Evolutionary conservation across 2,329 filamentous ascomycete species (phyloP).

Genomic region (Xylariales sp.): DNA sequence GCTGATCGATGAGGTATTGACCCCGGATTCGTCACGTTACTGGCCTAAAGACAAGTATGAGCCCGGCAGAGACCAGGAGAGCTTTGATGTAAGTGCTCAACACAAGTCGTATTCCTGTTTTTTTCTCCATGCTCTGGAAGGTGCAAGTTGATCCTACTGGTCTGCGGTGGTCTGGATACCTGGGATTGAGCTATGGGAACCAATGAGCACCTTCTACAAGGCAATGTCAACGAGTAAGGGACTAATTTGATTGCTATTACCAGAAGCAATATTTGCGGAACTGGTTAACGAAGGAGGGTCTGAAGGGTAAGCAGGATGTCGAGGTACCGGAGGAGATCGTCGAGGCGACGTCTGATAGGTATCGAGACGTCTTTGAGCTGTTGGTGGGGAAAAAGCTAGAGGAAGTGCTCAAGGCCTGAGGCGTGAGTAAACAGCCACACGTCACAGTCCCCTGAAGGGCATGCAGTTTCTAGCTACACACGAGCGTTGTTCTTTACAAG

Average conservation of each 20-base stretch:
- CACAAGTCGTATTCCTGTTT: background rate
- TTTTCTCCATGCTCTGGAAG: background rate
- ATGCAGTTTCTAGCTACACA: too few relatives aligned
- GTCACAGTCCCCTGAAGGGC: too few relatives aligned
- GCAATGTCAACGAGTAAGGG: background rate
- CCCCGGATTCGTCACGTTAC: slow-evolving; percentile 78
- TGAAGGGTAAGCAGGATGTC: slow-evolving; percentile 73
- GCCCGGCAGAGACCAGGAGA: slow-evolving; percentile 69
- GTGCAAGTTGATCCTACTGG: background rate
- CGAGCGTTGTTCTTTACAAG: too few relatives aligned
- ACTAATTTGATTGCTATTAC: background rate
- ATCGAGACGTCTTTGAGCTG: slow-evolving; percentile 53
- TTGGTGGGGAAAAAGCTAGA: slow-evolving; percentile 9
- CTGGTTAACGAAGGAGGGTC: slow-evolving; percentile 68
- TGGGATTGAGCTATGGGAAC: too few relatives aligned
- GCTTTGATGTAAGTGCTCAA: slow-evolving; percentile 45
- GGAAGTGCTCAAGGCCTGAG: slow-evolving; percentile 7
- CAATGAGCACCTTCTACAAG: too few relatives aligned
- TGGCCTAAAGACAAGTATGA: slow-evolving; percentile 74
- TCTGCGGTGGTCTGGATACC: too few relatives aligned
- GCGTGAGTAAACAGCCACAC: too few relatives aligned
- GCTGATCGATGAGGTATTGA: slow-evolving; percentile 78
- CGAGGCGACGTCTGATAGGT: slow-evolving; percentile 65
- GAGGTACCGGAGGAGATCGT: slow-evolving; percentile 69
- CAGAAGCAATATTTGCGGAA: slow-evolving; percentile 85